Base-by-base conservation (phyloP, 169 alveolate genomes). In the Eimeria brunetti region DNA sequence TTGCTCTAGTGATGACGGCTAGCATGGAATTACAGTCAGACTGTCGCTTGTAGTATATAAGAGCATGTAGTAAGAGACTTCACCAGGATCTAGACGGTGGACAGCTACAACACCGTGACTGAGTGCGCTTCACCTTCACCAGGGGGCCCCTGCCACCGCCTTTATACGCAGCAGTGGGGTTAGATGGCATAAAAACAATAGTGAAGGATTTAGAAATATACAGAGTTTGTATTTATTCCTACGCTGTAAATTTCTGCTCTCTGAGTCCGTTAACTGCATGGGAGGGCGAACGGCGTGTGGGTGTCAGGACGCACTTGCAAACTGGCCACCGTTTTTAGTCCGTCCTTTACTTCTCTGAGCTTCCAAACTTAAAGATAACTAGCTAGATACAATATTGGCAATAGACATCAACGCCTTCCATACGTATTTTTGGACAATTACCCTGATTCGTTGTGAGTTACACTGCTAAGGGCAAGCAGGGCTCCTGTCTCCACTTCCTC, bases 401-500 rank as follows among this genome's bases (percentile, higher is more conserved):
- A 0, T 69, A 69, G 5, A 4, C 46, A 51, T 36, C n/a, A 33
- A 36, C 51, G 16, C 80, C 2, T 69, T 36, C 11, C 80, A 69
- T 14, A 5, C 24, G 11, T 69, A 22, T 69, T 36, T 69, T 64
- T 36, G 51, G 22, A 9, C 51, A 20, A n/a, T 33, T 36, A 18
- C 80, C 16, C 16, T 36, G 46, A 69, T 36, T 36, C n/a, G 24
- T 69, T 24, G 51, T 3, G n/a, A 69, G n/a, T 36, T 69, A 69
- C 76, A 36, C 80, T 33, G 27, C 12, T 33, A 0, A 36, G n/a
- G 46, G 80, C 51, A 69, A 69, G 36, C 51, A 7, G 8, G 80
- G 51, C 51, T 30, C 80, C 80, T 69, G 80, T 69, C 80, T 69
- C 80, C n/a, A 36, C 80, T 16, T 9, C 51, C n/a, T 69, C 24